Conservation (phyloP, 139 green algal species). For the Chlamydomonas sp. region DNA sequence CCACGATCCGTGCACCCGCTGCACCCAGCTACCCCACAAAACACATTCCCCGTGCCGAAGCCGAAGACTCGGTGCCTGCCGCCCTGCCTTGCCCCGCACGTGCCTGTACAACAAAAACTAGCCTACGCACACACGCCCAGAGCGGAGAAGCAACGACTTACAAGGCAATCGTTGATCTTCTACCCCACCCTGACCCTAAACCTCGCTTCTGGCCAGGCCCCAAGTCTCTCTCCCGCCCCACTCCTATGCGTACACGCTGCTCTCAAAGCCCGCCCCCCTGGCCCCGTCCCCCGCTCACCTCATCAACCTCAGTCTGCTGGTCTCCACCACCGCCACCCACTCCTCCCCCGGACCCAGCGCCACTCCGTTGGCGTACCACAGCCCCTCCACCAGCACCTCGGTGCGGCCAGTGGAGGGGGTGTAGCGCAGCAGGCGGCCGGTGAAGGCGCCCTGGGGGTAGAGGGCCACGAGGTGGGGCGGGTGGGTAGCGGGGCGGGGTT, state of each 20-base stretch:
- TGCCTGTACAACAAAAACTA: no score
- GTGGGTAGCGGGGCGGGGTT: not conserved
- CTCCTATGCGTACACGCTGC: not conserved
- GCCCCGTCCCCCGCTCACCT: not conserved
- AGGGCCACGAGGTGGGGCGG: not conserved
- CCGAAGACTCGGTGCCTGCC: no score
- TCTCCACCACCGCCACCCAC: conserved; percentile 72
- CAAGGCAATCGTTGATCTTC: no score
- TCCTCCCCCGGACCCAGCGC: conserved; percentile 67
- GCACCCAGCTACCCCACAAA: no score
- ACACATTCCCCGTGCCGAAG: no score
- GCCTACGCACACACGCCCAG: no score
- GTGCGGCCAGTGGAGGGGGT: conserved; percentile 55
- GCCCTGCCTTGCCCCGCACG: no score
- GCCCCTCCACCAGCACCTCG: conserved; percentile 54
- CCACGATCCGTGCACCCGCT: no score
- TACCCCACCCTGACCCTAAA: no score
- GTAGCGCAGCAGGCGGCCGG: conserved; percentile 71
- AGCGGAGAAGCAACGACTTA: no score
- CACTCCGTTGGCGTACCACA: conserved; percentile 85
- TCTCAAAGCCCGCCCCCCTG: not conserved
- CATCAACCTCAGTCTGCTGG: conserved; percentile 39
- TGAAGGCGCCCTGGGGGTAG: conserved; percentile 42
- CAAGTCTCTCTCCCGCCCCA: not conserved
- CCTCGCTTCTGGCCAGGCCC: no score